Evolutionary conservation across 1,139 yeast species (phyloP).

Genomic region (Pichia terricola): DNA sequence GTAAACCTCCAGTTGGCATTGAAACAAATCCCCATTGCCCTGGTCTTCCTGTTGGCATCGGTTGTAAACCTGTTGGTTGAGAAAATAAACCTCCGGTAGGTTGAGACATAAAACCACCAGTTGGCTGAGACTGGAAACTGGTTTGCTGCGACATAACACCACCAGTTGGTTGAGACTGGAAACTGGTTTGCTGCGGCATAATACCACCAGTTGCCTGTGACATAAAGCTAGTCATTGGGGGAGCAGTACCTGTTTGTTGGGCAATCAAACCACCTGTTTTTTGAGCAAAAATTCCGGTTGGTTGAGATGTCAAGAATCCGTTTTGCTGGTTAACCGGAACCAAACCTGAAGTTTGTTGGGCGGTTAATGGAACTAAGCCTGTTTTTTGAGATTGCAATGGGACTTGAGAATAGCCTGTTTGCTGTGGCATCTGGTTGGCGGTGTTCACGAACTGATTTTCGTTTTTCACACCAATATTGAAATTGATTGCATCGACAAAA

Average conservation of each 20-base stretch:
- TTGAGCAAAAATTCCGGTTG: conserved; percentile 24
- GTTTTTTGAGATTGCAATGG: conserved; percentile 22
- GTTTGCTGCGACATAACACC: conserved; percentile 27
- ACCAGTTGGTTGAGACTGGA: conserved; percentile 15
- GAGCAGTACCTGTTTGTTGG: conserved; percentile 19
- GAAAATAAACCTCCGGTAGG: conserved; percentile 29
- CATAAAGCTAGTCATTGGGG: conserved; percentile 17
- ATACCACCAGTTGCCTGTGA: conserved; percentile 26
- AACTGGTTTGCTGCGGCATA: conserved; percentile 16
- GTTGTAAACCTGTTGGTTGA: conserved; percentile 36
- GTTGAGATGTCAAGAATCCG: conserved; percentile 27
- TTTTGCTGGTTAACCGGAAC: conserved; percentile 36
- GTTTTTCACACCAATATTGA: conserved; percentile 43
- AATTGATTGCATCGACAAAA: conserved; percentile 81
- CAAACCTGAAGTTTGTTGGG: conserved; percentile 27
- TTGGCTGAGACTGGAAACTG: conserved; percentile 32
- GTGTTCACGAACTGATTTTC: conserved; percentile 11
- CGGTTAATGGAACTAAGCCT: conserved; percentile 24
- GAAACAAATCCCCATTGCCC: conserved; percentile 80
- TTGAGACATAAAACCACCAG: conserved; percentile 29
- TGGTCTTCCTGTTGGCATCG: conserved; percentile 62
- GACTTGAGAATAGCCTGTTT: conserved; percentile 25
- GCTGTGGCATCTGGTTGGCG: conserved; percentile 9
- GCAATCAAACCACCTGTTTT: conserved; percentile 24
- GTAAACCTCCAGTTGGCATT: conserved; percentile 64